These are phyloP conservation scores for Saccharomyces hybrid DNA, from an alignment of 1,139 yeast genomes.

Conservation along the genomic window DNA sequence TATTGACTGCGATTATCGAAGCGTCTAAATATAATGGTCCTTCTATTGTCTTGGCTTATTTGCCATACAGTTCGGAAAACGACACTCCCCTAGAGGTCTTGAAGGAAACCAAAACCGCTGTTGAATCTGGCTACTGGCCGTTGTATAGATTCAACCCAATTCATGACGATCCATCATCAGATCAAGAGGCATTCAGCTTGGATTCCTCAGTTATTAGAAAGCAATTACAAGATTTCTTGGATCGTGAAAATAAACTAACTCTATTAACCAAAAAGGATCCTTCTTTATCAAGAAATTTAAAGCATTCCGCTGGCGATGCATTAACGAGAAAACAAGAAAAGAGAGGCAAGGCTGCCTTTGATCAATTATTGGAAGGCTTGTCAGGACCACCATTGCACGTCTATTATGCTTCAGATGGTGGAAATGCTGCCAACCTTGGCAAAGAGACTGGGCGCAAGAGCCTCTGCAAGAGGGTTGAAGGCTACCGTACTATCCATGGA, in stretches of 20 bases:
- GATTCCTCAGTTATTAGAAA: constrained; percentile 79
- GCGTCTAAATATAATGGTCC: constrained; percentile 88
- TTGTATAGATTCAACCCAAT: constrained; percentile 55
- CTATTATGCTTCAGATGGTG: constrained; percentile 93
- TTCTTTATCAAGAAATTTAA: constrained; percentile 65
- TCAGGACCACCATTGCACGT: constrained; percentile 90
- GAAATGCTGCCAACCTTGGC: constrained; percentile 80
- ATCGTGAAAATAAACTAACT: constrained; percentile 81
- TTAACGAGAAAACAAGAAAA: constrained; percentile 53
- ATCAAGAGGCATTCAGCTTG: constrained; percentile 53
- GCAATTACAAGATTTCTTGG: constrained; percentile 71
- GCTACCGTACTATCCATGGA: constrained; percentile 76
- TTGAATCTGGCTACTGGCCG: constrained; percentile 94
- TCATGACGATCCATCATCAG: constrained; percentile 45
- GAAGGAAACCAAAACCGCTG: constrained; percentile 82
- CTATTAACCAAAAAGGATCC: constrained; percentile 67
- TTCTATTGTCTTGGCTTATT: constrained; percentile 79
- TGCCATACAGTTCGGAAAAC: constrained; percentile 63
- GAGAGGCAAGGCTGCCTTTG: constrained; percentile 72
- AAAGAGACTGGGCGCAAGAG: constrained; percentile 74
- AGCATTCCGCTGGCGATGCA: constrained; percentile 54
- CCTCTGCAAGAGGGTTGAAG: constrained; percentile 78
- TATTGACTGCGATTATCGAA: constrained; percentile 79
- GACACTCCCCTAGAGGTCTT: constrained; percentile 68
- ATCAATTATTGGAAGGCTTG: constrained; percentile 70